Evolutionary conservation across 371 early-diverging fungal species (phyloP).

Genomic region (Mortierella polycephala): DNA sequence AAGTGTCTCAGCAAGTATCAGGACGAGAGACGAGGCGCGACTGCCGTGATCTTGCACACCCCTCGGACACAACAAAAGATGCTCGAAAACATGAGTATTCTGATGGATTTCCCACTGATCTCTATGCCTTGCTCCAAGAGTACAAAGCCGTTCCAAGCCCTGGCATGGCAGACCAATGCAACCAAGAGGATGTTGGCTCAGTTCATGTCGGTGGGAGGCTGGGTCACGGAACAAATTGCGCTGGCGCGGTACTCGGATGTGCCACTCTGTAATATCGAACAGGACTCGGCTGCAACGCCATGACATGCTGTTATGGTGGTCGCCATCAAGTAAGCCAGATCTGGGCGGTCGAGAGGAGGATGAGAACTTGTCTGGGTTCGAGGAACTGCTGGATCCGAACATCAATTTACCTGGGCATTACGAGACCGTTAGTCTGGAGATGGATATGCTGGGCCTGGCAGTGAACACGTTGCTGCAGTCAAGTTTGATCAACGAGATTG

Average conservation of each 20-base stretch:
- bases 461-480: slow-evolving; percentile 84
- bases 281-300: slow-evolving; percentile 78
- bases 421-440: slow-evolving; percentile 82
- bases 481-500: slow-evolving; percentile 78
- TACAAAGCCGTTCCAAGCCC: slow-evolving; percentile 73
- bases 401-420: slow-evolving; percentile 82
- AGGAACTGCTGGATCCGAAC: slow-evolving; percentile 70
- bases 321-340: slow-evolving; percentile 81
- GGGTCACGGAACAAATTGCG: slow-evolving; percentile 78
- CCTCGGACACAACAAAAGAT: slow-evolving; percentile 61
- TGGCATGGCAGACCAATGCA: slow-evolving; percentile 88
- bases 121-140: slow-evolving; percentile 66
- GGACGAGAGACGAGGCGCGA: slow-evolving; percentile 72
- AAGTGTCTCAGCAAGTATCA: slow-evolving; percentile 60
- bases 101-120: slow-evolving; percentile 77
- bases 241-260: slow-evolving; percentile 87
- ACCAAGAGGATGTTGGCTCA: slow-evolving; percentile 75
- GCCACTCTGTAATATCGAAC: slow-evolving; percentile 90
- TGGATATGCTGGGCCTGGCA: slow-evolving; percentile 84
- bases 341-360: slow-evolving; percentile 92
- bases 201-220: slow-evolving; percentile 76
- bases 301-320: slow-evolving; percentile 94
- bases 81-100: slow-evolving; percentile 61
- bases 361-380: slow-evolving; percentile 68
- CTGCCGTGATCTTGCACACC: slow-evolving; percentile 76